These are phyloP conservation scores for Heterobasidion annosum DNA, from an alignment of 1,284 basidiomycete species.

Conservation along the genomic window DNA sequence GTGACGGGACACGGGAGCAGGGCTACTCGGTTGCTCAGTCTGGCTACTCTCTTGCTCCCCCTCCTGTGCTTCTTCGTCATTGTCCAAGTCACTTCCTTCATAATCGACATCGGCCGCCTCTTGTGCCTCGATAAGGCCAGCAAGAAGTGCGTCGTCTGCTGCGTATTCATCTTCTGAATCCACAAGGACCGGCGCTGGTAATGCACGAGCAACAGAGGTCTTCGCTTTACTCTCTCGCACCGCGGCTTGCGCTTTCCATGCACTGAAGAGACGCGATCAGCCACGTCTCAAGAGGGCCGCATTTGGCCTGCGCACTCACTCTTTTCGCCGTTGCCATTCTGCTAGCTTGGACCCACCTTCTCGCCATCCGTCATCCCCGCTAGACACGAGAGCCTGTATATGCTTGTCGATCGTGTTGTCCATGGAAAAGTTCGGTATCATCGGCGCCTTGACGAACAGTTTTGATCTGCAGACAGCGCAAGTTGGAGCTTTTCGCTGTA, in stretches of 20 bases:
- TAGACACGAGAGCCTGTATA: slow-evolving; percentile 16
- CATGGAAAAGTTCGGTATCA: slow-evolving; percentile 22
- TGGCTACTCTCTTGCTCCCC: background rate
- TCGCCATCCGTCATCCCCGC: slow-evolving; percentile 19
- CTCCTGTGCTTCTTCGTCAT: background rate
- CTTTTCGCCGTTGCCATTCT: slow-evolving; percentile 18
- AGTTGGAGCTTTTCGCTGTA: slow-evolving; percentile 14
- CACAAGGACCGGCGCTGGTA: background rate
- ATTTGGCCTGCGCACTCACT: slow-evolving; percentile 11
- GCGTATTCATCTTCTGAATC: background rate
- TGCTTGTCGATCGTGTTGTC: slow-evolving; percentile 21
- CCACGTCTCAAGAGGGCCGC: background rate
- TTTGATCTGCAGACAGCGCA: slow-evolving; percentile 21
- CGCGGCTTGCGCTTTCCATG: slow-evolving; percentile 7
- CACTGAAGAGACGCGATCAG: background rate
- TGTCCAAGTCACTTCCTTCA: background rate
- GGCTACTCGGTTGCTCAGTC: background rate
- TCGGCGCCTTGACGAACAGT: slow-evolving; percentile 13
- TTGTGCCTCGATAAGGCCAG: background rate
- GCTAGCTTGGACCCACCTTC: slow-evolving; percentile 12
- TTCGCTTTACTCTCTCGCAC: background rate
- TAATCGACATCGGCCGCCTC: slow-evolving; percentile 2
- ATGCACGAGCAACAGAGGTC: background rate
- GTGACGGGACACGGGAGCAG: background rate
- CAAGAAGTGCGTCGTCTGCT: background rate